Base-by-base conservation (phyloP, 1,284 basidiomycete genomes). In the Taiwanofungus camphoratus region DNA sequence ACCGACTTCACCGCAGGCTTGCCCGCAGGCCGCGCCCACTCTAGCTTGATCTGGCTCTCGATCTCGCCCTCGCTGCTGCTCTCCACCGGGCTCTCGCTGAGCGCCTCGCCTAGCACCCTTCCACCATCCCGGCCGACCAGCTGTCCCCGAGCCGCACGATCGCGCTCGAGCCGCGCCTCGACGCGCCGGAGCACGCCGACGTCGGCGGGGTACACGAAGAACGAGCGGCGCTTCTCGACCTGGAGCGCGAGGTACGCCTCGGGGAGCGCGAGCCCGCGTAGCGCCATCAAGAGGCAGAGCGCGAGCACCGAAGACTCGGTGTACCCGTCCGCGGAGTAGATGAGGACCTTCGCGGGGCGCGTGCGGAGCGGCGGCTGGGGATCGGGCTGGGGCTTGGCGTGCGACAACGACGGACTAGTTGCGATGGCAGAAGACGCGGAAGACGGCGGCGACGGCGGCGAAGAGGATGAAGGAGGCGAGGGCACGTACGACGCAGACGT, bases 301-400 rank as follows among this genome's bases (percentile, higher is more conserved):
- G 92, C 94, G 38, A 94, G 78, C 12, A 95, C 81, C 27, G 87
- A 90, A 15, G 87, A 88, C 65, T 98, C 95, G 20, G 94, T 97
- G 62, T 89, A 89, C 30, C 87, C 87, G 57, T 90, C 87, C n/a
- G 81, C 74, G 11, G 81, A 84, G 58, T 86, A 85, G 27, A 89
- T 59, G 46, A 89, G 68, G 39, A 89, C 66, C 59, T 85, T 86
- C 43, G 82, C 67, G 5, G 83, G 84, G 26, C 86, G 74, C 24
- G 70, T 65, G 54, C 55, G 55, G 30, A 53, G 34, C 32, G 46
- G 32, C 6, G 9, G 38, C 29, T 4, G 45, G 27, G 16, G 51
- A 45, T 27, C 26, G 23, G 46, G 12, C 55, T 38, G 46, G 50
- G 53, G 26, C 36, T 39, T 27, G 26, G 31, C 16, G 7, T 9